phyloP scores from a whole-genome alignment of 306 rosid genomes.

The cucumber (Cucumis sativus) region Cucumber_9930_V3 NC_026659.2:26254501-26255000 shows the following conservation, averaged over 20 bases:
- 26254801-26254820: conserved; percentile 38
- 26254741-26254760: conserved; percentile 27
- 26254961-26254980: conserved; percentile 62
- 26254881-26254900: conserved; percentile 38
- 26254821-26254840: conserved; percentile 32
- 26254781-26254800: conserved; percentile 53
- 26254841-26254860: conserved; percentile 54
- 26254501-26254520: conserved; percentile 48
- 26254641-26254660: conserved; percentile 56
- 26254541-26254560: conserved; percentile 59
- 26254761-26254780: conserved; percentile 64
- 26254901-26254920: conserved; percentile 72
- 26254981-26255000: conserved; percentile 60
- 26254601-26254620: conserved; percentile 33
- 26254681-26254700: conserved; percentile 36
- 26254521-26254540: conserved; percentile 40
- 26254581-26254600: conserved; percentile 57
- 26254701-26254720: conserved; percentile 51
- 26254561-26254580: conserved; percentile 48
- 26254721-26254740: conserved; percentile 43
- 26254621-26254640: conserved; percentile 27
- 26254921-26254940: conserved; percentile 74
- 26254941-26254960: conserved; percentile 38
- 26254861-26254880: conserved; percentile 53
- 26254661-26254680: conserved; percentile 35